Percentiles rank a stretch among this genome's conserved stretches.
Conservation (phyloP, 2,329 filamentous ascomycete species). For the Ceratocystis harringtonii region DNA sequence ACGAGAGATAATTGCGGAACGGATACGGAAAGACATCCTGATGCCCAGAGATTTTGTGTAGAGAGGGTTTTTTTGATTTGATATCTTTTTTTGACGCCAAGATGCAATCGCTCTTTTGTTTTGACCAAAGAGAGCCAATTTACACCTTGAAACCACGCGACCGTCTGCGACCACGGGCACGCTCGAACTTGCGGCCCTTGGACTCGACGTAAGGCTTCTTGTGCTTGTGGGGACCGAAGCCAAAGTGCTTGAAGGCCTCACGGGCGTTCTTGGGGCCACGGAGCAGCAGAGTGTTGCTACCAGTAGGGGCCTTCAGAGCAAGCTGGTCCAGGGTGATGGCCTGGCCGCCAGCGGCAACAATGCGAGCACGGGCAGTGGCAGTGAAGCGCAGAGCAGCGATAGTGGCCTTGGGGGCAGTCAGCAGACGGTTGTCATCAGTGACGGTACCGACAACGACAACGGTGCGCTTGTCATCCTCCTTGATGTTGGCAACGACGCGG, state of each 20-base stretch:
- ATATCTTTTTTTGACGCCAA: constrained; percentile 12
- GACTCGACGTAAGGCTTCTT: constrained; percentile 98
- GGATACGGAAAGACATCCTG: background rate
- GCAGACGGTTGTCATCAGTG: constrained; percentile 92
- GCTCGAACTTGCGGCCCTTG: constrained; percentile 99
- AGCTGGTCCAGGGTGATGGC: constrained; percentile 93
- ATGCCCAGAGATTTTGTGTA: background rate
- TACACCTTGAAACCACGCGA: constrained; percentile 99
- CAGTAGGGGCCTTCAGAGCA: constrained; percentile 84
- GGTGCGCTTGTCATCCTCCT: constrained; percentile 62
- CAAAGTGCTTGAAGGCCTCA: constrained; percentile 98
- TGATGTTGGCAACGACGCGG: constrained; percentile 62
- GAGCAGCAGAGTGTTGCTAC: constrained; percentile 91
- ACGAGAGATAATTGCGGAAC: constrained; percentile 1
- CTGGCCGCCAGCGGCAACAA: constrained; percentile 86
- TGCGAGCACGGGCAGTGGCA: constrained; percentile 84
- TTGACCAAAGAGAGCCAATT: constrained; percentile 25
- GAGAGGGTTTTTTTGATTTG: constrained; percentile 14
- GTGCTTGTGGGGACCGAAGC: constrained; percentile 92
- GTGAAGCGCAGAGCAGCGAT: constrained; percentile 95
- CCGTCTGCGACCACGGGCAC: constrained; percentile 94
- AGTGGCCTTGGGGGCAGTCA: constrained; percentile 80
- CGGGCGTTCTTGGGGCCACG: constrained; percentile 96
- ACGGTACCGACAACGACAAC: constrained; percentile 88
- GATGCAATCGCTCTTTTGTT: constrained; percentile 8